phyloP scores from a whole-genome alignment of 1,284 basidiomycete genomes.

The Cutaneotrichosporon mucoides region DNA sequence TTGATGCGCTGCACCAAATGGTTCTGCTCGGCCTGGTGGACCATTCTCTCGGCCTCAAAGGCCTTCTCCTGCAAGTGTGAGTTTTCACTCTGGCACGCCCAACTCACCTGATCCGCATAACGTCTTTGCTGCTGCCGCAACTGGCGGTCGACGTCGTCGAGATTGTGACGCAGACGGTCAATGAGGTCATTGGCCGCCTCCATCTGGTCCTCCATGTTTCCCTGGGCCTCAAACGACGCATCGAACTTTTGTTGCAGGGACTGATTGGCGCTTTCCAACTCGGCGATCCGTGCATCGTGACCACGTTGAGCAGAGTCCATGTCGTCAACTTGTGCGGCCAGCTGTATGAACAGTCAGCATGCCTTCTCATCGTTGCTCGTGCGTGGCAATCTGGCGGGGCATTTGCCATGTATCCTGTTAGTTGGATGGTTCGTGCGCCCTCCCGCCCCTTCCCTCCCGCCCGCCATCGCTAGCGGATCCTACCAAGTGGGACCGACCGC shows the following conservation, averaged over 20 bases:
- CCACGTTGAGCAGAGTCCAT: constrained; percentile 8
- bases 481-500: not conserved
- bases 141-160: constrained; percentile 33
- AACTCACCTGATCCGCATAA: constrained; percentile 42
- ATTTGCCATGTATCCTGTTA: not conserved
- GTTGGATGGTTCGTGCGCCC: not conserved
- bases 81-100: no score
- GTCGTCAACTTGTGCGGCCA: constrained; percentile 15
- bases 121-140: constrained; percentile 31
- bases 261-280: constrained; percentile 4
- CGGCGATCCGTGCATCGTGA: not conserved
- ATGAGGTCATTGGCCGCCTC: constrained; percentile 37
- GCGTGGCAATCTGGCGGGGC: not conserved
- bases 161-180: constrained; percentile 29
- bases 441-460: not conserved
- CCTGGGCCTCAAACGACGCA: constrained; percentile 36
- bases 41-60: constrained; percentile 44
- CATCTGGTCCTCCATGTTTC: constrained; percentile 40
- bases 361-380: not conserved
- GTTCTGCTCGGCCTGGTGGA: constrained; percentile 37
- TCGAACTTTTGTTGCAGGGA: constrained; percentile 28
- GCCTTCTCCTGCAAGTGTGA: constrained; percentile 33
- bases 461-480: not conserved
- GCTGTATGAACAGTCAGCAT: constrained; percentile 1
- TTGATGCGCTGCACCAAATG: constrained; percentile 36